phyloP scores from a whole-genome alignment of 257 asterid genomes.

The Solanum acaule region DNA sequence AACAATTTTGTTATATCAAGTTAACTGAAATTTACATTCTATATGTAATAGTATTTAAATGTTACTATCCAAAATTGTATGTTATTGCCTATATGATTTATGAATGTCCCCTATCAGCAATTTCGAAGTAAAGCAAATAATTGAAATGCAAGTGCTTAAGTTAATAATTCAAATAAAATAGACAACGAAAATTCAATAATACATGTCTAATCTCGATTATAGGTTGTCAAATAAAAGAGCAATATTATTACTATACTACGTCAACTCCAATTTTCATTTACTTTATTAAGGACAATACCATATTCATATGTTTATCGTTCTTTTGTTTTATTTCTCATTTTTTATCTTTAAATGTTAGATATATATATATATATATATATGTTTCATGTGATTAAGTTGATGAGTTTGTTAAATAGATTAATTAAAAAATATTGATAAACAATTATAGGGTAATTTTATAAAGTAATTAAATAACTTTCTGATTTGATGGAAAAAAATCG shows the following conservation, averaged over 20 bases:
- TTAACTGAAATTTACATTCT: neutral
- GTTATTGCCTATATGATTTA: too few species aligned
- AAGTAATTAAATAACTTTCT: too few species aligned
- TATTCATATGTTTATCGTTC: neutral
- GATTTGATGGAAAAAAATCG: neutral
- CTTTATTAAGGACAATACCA: neutral
- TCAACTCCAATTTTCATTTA: too few species aligned
- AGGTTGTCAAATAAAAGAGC: neutral
- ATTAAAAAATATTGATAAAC: too few species aligned
- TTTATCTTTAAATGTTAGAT: neutral
- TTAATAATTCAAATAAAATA: too few species aligned
- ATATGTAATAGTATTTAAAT: neutral
- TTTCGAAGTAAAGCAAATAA: neutral
- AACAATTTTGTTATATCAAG: too few species aligned
- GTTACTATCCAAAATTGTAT: neutral
- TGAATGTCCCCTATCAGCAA: neutral
- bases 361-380: too few species aligned
- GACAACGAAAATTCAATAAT: too few species aligned
- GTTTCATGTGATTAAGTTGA: neutral
- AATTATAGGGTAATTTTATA: too few species aligned
- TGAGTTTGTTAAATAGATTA: too few species aligned
- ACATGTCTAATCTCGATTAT: neutral
- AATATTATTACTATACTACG: too few species aligned
- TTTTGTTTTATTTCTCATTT: too few species aligned
- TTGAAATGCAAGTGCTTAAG: neutral